phyloP scores from a whole-genome alignment of 192 early-diverging fungal genomes.

The Linnemannia exigua region DNA sequence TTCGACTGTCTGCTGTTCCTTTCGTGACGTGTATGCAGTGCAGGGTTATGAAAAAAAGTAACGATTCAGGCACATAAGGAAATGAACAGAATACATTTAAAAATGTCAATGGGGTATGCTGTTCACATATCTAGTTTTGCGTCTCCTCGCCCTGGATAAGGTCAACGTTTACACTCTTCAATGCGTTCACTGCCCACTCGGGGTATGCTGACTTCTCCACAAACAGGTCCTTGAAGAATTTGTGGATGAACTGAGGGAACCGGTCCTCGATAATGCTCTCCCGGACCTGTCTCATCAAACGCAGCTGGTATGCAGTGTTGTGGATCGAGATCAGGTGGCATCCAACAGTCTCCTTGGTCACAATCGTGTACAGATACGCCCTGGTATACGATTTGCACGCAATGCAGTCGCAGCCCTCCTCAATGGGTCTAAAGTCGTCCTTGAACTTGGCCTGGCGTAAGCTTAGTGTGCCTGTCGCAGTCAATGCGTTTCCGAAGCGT shows the following conservation, averaged over 20 bases:
- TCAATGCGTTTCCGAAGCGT: conserved; percentile 90
- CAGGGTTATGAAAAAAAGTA: background rate
- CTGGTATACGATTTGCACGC: conserved; percentile 83
- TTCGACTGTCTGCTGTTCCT: too few relatives aligned
- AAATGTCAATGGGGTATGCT: background rate
- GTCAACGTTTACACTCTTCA: conserved; percentile 78
- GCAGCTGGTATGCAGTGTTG: conserved; percentile 89
- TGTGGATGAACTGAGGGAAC: conserved; percentile 78
- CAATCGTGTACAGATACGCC: conserved; percentile 77
- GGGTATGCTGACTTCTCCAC: conserved; percentile 74
- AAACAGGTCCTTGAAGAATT: conserved; percentile 79
- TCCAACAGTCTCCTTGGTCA: conserved; percentile 82
- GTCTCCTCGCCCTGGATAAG: conserved; percentile 48
- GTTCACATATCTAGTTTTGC: background rate
- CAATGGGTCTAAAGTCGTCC: conserved; percentile 79
- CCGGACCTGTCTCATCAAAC: conserved; percentile 85
- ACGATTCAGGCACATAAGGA: background rate
- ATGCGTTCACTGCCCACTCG: conserved; percentile 79
- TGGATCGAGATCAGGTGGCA: conserved; percentile 88
- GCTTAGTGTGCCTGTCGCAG: conserved; percentile 75
- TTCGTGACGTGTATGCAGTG: background rate
- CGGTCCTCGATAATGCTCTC: conserved; percentile 75
- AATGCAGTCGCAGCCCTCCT: conserved; percentile 81
- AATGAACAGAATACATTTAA: background rate
- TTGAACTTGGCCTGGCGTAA: conserved; percentile 74